phyloP scores from a whole-genome alignment of 768 basidiomycete genomes.

The Leccinum longicurvipes region DNA sequence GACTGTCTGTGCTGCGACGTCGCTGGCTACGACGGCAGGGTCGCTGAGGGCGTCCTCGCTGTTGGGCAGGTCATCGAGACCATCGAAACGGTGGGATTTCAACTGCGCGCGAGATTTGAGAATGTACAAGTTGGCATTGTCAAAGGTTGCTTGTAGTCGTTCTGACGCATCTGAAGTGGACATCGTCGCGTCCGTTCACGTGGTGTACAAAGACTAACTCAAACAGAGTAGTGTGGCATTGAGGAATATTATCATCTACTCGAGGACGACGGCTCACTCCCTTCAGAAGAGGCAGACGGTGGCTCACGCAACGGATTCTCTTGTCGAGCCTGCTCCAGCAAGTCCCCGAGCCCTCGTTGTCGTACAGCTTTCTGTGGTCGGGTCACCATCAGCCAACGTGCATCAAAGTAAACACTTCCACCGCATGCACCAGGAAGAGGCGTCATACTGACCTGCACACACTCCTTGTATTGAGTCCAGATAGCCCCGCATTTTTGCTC shows the following conservation, averaged over 20 bases:
- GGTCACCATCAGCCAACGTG: background rate
- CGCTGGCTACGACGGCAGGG: slow-evolving; percentile 53
- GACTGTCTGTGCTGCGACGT: slow-evolving; percentile 61
- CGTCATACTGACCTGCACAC: slow-evolving; percentile 68
- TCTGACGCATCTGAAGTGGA: slow-evolving; percentile 20
- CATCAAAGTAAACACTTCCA: background rate
- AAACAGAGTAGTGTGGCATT: too few species aligned
- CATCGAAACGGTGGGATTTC: slow-evolving; percentile 28
- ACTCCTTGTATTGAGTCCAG: slow-evolving; percentile 77
- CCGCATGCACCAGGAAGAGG: background rate
- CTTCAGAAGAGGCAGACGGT: slow-evolving; percentile 29
- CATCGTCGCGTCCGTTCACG: too few species aligned
- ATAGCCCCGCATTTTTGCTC: slow-evolving; percentile 79
- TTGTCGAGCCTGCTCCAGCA: slow-evolving; percentile 75
- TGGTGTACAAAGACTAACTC: too few species aligned
- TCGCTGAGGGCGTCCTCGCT: slow-evolving; percentile 40
- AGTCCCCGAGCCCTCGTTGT: slow-evolving; percentile 68
- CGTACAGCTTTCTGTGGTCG: slow-evolving; percentile 66
- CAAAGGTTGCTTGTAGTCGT: slow-evolving; percentile 27
- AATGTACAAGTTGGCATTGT: slow-evolving; percentile 24
- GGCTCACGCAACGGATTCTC: slow-evolving; percentile 75
- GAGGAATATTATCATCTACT: too few species aligned
- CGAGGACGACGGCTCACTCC: slow-evolving; percentile 6
- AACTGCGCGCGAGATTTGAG: slow-evolving; percentile 20
- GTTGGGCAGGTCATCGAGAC: slow-evolving; percentile 24